Percentiles rank a stretch among this genome's conserved stretches.
These are phyloP conservation scores for Penicillium occitanis DNA, from an alignment of 2,329 filamentous ascomycete species.

Conservation along the genomic window DNA sequence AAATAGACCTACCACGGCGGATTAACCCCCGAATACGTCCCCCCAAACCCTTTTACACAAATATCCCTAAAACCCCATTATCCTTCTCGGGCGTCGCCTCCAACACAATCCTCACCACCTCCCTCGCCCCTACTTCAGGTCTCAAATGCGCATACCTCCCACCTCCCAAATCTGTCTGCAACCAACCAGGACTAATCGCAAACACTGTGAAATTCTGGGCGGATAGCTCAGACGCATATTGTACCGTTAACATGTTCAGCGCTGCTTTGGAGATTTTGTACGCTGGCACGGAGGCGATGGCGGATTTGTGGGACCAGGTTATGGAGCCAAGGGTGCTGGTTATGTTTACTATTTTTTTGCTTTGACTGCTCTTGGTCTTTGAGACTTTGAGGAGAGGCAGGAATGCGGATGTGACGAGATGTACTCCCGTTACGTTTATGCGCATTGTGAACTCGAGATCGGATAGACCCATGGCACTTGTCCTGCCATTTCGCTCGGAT, in stretches of 20 bases:
- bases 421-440: slow-evolving; percentile 43
- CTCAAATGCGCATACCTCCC: slow-evolving; percentile 3
- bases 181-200: slow-evolving; percentile 39
- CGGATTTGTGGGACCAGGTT: slow-evolving; percentile 25
- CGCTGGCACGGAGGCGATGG: slow-evolving; percentile 32
- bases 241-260: slow-evolving; percentile 50
- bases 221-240: slow-evolving; percentile 30
- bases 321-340: slow-evolving; percentile 44
- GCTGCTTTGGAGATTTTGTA: slow-evolving; percentile 53
- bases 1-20: background rate
- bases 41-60: slow-evolving; percentile 1
- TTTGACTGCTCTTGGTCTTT: slow-evolving; percentile 17
- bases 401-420: slow-evolving; percentile 38
- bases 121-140: background rate
- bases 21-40: background rate
- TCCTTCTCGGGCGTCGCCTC: background rate
- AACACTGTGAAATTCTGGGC: slow-evolving; percentile 30
- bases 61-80: slow-evolving; percentile 11
- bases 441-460: slow-evolving; percentile 29
- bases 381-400: slow-evolving; percentile 38
- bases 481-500: background rate
- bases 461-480: background rate
- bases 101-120: slow-evolving; percentile 5
- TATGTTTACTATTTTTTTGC: slow-evolving; percentile 47
- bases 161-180: slow-evolving; percentile 15